A percentile compares a stretch with the other conserved stretches of the same genome.
Conservation (phyloP, 2,329 filamentous ascomycete genomes). For the Ascochyta fabae region DNA sequence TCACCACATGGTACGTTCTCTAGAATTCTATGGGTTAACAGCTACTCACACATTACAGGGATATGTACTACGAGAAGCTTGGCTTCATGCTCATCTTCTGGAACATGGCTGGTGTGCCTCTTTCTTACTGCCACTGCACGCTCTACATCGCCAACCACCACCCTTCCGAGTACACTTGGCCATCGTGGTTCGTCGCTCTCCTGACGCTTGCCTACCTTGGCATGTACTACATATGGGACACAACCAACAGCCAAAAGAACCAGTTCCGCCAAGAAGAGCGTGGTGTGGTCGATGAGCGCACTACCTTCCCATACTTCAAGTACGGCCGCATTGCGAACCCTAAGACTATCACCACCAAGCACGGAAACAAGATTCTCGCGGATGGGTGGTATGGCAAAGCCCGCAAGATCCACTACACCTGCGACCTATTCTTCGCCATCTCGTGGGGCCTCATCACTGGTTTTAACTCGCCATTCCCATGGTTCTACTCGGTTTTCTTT, state of each 20-base stretch:
- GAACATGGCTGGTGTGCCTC: slow-evolving; percentile 89
- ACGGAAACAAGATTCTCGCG: slow-evolving; percentile 77
- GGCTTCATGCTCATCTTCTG: slow-evolving; percentile 98
- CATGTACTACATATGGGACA: slow-evolving; percentile 92
- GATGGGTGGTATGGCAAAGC: slow-evolving; percentile 82
- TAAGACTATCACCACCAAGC: slow-evolving; percentile 73
- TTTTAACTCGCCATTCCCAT: slow-evolving; percentile 81
- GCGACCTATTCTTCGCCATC: slow-evolving; percentile 78
- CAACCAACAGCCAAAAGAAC: slow-evolving; percentile 92
- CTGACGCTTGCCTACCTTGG: slow-evolving; percentile 78
- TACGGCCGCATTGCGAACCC: slow-evolving; percentile 86
- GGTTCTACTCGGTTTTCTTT: slow-evolving; percentile 90
- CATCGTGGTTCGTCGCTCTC: slow-evolving; percentile 67
- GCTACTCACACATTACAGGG: slow-evolving; percentile 56
- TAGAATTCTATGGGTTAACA: not conserved
- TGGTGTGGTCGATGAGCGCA: slow-evolving; percentile 71
- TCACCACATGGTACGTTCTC: slow-evolving; percentile 73
- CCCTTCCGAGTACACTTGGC: slow-evolving; percentile 78
- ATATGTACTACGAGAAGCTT: slow-evolving; percentile 97
- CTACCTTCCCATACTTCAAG: slow-evolving; percentile 87
- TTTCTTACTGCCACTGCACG: slow-evolving; percentile 93
- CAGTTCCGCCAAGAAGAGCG: slow-evolving; percentile 82
- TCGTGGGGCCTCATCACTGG: slow-evolving; percentile 83
- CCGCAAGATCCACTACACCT: slow-evolving; percentile 82
- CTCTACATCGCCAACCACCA: slow-evolving; percentile 86